Base-by-base conservation (phyloP, 2,329 filamentous ascomycete species). In the Sarocladiaceae sp. region DNA sequence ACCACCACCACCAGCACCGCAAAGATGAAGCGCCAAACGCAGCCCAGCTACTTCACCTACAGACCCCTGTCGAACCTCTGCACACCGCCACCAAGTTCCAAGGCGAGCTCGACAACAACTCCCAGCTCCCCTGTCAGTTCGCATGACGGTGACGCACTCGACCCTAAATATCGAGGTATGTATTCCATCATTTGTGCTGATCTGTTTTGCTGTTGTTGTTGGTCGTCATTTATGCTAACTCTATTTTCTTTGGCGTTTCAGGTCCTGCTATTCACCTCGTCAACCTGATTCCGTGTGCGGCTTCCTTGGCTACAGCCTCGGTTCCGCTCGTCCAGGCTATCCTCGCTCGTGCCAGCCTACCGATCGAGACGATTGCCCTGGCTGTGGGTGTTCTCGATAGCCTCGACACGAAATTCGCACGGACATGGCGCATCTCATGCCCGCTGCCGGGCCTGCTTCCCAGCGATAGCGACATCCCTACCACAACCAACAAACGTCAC, bases 371-470 rank as follows among this genome's bases (percentile, higher is more conserved):
- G 22, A 72, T 87, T 44, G 83, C 83, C 40, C 71, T 87, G 33
- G 83, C 82, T 31, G 82, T 84, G 35, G 85, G 82, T 71, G 80
- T 87, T 48, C 74, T 87, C 58, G 84, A 87, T 62, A 83, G 82
- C 36, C 73, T 87, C 56, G 78, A 80, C 65, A 75, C 76, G 46
- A 79, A 77, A 54, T 87, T 87, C 63, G 79, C 82, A 44, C 75
- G 80, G 29, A 75, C 70, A 53, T 87, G 83, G 83, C 78, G 84
- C 20, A 71, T 80, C 52, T 73, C 75, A 2, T 84, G 80, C 58
- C 82, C 83, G 1, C 67, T 83, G 56, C 64, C 54, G 33, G 33
- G 33, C 20, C 17, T 44, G 23, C 40, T 26, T 7, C 28, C n/a
- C 23, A 20, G 40, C 15, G 40, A 44, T n/a, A 28, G 44, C 44